Conservation (phyloP, 441 rosid species). For the Populus tomentosa region DNA sequence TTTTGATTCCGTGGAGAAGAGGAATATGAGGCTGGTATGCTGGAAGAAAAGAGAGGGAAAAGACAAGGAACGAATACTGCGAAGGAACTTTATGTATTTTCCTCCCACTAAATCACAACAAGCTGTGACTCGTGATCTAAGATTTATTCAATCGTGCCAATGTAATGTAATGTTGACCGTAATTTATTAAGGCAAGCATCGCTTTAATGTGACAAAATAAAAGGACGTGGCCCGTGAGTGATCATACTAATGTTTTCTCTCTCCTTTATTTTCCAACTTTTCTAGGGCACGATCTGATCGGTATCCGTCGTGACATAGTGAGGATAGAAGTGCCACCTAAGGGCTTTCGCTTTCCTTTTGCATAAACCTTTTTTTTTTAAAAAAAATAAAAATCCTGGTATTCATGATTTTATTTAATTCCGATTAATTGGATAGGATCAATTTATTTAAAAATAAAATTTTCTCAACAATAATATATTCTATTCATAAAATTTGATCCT, state of each 20-base stretch:
- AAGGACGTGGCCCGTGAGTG: conserved; percentile 3
- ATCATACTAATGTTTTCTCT: not conserved
- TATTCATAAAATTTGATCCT: no score
- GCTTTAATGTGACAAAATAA: conserved; percentile 3
- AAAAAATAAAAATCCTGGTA: no score
- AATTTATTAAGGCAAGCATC: not conserved
- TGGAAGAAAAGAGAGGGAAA: not conserved
- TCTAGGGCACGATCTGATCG: not conserved
- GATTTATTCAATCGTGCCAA: no score
- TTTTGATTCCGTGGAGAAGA: not conserved
- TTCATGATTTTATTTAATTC: no score
- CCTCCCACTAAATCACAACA: not conserved
- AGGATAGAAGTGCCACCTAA: not conserved
- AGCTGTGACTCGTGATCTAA: not conserved
- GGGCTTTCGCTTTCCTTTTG: not conserved
- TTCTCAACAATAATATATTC: no score
- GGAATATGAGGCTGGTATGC: not conserved
- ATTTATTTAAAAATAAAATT: no score
- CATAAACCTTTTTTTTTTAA: no score
- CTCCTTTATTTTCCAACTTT: not conserved
- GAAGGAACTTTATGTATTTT: not conserved
- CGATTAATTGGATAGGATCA: no score
- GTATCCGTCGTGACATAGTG: not conserved
- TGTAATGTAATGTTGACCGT: not conserved
- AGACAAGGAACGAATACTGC: not conserved